phyloP scores from a whole-genome alignment of 1,139 yeast genomes.

The Debaryomycetaceae sp. region DNA sequence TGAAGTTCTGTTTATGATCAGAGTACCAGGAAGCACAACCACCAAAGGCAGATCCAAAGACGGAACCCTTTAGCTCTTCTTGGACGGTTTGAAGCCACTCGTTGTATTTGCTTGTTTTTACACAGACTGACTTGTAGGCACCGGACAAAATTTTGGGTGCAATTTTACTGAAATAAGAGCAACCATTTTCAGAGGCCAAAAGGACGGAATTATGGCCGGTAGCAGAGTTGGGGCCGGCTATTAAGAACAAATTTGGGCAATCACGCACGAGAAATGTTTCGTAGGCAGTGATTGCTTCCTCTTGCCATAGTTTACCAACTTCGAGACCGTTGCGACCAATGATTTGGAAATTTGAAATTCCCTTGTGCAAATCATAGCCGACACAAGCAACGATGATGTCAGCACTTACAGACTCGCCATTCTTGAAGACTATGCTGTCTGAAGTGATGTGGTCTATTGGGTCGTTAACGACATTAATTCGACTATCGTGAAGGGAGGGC shows the following conservation, averaged over 20 bases:
- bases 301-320: constrained; percentile 24
- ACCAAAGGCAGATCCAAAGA: constrained; percentile 40
- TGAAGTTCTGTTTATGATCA: constrained; percentile 24
- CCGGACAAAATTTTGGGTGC: constrained; percentile 30
- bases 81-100: constrained; percentile 34
- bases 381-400: constrained; percentile 47
- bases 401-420: constrained; percentile 29
- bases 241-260: constrained; percentile 34
- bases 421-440: constrained; percentile 26
- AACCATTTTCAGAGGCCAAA: constrained; percentile 38
- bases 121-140: constrained; percentile 25
- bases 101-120: constrained; percentile 32
- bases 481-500: constrained; percentile 30
- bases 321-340: constrained; percentile 27
- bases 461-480: constrained; percentile 24
- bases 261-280: constrained; percentile 32
- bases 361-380: constrained; percentile 29
- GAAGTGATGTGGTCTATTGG: constrained; percentile 26
- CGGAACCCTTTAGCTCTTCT: constrained; percentile 23
- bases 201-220: constrained; percentile 46
- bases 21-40: constrained; percentile 46
- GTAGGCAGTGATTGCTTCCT: constrained; percentile 35
- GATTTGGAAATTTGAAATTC: constrained; percentile 18
- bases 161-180: constrained; percentile 22
- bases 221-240: constrained; percentile 44